Evolutionary conservation across 2,329 filamentous ascomycete species (phyloP).

Genomic region (Aspergillus nomiae): DNA sequence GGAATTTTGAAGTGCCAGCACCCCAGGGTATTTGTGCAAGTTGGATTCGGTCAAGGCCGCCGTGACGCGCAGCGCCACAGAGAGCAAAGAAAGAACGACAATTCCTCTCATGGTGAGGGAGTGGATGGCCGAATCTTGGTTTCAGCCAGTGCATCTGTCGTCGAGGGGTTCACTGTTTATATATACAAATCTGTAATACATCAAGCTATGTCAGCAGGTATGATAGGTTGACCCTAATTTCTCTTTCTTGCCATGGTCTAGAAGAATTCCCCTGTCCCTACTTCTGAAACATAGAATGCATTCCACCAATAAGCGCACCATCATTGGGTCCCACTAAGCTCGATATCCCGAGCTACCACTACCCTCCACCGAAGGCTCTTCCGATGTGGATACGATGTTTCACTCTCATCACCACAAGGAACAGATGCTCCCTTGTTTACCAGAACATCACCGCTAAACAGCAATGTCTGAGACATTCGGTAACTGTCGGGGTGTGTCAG

Average conservation of each 20-base stretch:
- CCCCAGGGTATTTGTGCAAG: constrained; percentile 45
- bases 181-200: neutral
- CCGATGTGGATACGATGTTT: neutral
- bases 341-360: neutral
- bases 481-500: neutral
- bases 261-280: neutral
- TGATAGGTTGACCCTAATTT: neutral
- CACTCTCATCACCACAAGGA: neutral
- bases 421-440: too few relatives aligned
- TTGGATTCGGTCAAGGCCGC: constrained; percentile 24
- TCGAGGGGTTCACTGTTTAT: neutral
- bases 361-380: neutral
- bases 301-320: neutral
- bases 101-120: constrained; percentile 23
- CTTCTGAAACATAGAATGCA: neutral
- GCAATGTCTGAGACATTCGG: neutral
- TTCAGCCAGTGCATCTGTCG: neutral
- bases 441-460: neutral
- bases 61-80: constrained; percentile 25
- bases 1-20: constrained; percentile 50
- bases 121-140: neutral
- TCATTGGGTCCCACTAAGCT: neutral
- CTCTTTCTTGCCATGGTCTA: neutral
- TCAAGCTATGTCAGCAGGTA: neutral
- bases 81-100: constrained; percentile 28